Conservation (phyloP, 768 basidiomycete genomes). For the Hericium alpestre region DNA sequence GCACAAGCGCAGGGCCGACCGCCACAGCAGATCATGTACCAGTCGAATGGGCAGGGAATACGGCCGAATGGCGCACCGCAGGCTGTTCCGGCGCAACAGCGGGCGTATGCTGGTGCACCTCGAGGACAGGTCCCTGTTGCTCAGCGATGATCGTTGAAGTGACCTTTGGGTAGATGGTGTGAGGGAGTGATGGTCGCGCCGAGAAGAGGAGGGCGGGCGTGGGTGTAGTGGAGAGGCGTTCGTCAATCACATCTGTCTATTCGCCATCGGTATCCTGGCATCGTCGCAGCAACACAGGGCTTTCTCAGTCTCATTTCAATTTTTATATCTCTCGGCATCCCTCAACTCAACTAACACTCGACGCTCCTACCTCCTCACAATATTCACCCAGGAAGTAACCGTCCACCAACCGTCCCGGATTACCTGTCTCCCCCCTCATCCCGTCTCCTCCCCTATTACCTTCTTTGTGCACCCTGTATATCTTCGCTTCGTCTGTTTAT, state of each 20-base stretch:
- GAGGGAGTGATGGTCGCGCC: not conserved
- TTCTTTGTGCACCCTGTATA: too few species aligned
- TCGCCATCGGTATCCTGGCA: not conserved
- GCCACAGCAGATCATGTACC: slow-evolving; percentile 21
- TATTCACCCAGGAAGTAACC: too few species aligned
- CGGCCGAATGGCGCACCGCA: slow-evolving; percentile 18
- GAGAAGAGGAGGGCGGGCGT: not conserved
- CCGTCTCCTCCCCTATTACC: not conserved
- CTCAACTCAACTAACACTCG: not conserved
- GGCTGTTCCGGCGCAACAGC: slow-evolving; percentile 12
- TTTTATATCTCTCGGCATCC: not conserved
- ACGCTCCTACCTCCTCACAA: not conserved
- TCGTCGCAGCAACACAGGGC: not conserved
- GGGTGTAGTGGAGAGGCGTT: not conserved
- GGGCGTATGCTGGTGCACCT: slow-evolving; percentile 12
- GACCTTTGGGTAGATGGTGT: not conserved
- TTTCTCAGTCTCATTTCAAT: not conserved
- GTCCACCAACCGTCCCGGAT: not conserved
- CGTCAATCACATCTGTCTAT: not conserved
- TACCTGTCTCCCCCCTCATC: not conserved
- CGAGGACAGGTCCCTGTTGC: slow-evolving; percentile 15
- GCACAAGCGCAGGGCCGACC: slow-evolving; percentile 4
- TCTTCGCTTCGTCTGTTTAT: too few species aligned
- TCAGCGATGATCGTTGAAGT: slow-evolving; percentile 9
- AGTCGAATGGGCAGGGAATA: slow-evolving; percentile 18